A percentile compares a stretch with the other conserved stretches of the same genome.
Evolutionary conservation across 139 green algal species (phyloP).

Genomic region (Chlamydomonas sphaeroides): DNA sequence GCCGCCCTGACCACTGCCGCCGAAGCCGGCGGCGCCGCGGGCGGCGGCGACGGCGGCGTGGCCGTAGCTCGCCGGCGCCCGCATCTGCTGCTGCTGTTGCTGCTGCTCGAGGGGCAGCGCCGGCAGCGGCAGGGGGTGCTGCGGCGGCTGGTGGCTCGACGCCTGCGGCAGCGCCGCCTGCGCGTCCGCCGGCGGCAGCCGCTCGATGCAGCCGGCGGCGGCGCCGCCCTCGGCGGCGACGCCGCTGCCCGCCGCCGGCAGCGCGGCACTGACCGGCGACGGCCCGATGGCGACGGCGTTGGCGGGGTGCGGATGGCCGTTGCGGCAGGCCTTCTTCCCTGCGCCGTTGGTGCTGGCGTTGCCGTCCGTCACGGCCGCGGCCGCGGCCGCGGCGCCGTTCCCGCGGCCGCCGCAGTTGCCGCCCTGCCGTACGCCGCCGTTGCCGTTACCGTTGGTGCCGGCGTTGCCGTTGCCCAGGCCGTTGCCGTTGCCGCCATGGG

Average conservation of each 20-base stretch:
- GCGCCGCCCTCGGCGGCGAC: too few species aligned
- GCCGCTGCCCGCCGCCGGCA: not conserved
- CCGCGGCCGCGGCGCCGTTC: too few species aligned
- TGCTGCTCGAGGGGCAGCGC: not conserved
- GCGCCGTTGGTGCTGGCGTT: too few species aligned
- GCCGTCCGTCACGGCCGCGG: too few species aligned
- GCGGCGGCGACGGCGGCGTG: not conserved
- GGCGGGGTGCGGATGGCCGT: not conserved
- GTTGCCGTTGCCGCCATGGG: not conserved
- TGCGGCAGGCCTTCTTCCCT: too few species aligned
- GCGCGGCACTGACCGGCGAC: too few species aligned
- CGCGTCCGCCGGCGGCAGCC: too few species aligned
- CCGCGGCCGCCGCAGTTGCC: too few species aligned
- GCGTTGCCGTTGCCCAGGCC: not conserved
- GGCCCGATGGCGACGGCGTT: not conserved
- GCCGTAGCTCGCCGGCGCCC: not conserved
- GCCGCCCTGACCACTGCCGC: not conserved
- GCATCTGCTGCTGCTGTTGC: not conserved
- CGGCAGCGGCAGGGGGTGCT: not conserved
- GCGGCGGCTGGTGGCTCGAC: too few species aligned
- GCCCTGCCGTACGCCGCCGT: not conserved
- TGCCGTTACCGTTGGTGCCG: not conserved
- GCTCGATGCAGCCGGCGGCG: too few species aligned
- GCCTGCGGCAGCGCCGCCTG: too few species aligned
- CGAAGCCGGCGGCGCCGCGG: not conserved